phyloP scores from a whole-genome alignment of 2,329 filamentous ascomycete species.

The Helotiales sp. region DNA sequence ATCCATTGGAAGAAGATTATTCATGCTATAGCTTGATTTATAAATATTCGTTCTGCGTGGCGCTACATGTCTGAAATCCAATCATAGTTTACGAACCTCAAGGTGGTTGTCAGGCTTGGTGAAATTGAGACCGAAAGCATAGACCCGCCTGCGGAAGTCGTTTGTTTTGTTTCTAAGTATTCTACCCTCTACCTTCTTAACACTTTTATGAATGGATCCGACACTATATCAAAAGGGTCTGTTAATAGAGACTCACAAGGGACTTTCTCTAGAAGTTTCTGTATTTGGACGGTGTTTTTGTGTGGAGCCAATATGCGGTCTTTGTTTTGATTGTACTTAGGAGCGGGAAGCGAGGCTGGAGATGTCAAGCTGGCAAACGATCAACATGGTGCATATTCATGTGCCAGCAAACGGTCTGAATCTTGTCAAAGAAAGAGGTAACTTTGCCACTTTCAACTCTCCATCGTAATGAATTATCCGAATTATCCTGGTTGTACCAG shows the following conservation, averaged over 20 bases:
- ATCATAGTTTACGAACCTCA: background rate
- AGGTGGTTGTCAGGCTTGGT: background rate
- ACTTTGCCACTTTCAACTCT: background rate
- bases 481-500: background rate
- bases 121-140: background rate
- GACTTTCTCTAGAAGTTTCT: no score
- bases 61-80: background rate
- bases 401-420: conserved; percentile 2
- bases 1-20: background rate
- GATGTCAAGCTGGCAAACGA: background rate
- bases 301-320: no score
- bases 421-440: conserved; percentile 4
- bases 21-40: background rate
- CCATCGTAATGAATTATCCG: background rate
- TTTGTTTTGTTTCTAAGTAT: background rate
- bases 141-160: background rate
- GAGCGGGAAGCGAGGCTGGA: background rate
- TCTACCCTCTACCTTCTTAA: background rate
- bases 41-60: background rate
- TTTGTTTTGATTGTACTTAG: background rate
- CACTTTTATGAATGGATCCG: background rate
- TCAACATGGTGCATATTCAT: background rate
- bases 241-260: no score
- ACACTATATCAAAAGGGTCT: no score
- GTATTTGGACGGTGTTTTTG: no score